Evolutionary conservation across 257 asterid genomes (phyloP), one percentile per base, ranked within the genome.

Genomic region (Solanum pennellii): DNA sequence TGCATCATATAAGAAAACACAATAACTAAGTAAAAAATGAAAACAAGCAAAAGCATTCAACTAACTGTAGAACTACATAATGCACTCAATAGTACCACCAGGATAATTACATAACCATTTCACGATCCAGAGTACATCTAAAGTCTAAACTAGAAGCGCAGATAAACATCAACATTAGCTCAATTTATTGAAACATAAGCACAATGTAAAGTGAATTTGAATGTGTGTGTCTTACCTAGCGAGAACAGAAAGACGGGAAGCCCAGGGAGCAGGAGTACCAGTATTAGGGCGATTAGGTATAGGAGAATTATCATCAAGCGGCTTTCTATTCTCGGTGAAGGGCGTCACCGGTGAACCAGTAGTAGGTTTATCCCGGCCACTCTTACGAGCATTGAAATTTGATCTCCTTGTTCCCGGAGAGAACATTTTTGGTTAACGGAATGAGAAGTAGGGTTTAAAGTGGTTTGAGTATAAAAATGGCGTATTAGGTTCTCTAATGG

Each of bases 261-360:
- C 86, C 98, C 98, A 96, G 12, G 98, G 99, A 60, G 98, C 98
- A 11, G 99, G 99, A 52, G 98, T 96, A 80, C 98, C 99, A 82
- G 96, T 93, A 85, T 89, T 84, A 11, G 99, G 99, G 27, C 99
- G 98, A 91, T 91, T 93, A 68, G 94, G 93, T 56, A 93, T 86
- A 47, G 82, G 52, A 37, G 93, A 89, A 89, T 92, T 89, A 23
- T 91, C 94, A 74, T 77, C 92, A 90, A 86, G 86, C 52, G 85
- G 87, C 41, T 91, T 91, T 44, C 97, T 92, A 87, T 87, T 92
- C 87, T 92, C 94, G 12, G 91, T 80, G 35, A 91, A 86, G 33
- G 98, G 98, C 83, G 96, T 91, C 56, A 92, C 92, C n/a, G 89
- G 88, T 25, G 92, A 87, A 84, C 87, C 89, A 21, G 88, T 89